Evolutionary conservation across 2,329 filamentous ascomycete genomes (phyloP).

Genomic region (Botrytis sinoallii): DNA sequence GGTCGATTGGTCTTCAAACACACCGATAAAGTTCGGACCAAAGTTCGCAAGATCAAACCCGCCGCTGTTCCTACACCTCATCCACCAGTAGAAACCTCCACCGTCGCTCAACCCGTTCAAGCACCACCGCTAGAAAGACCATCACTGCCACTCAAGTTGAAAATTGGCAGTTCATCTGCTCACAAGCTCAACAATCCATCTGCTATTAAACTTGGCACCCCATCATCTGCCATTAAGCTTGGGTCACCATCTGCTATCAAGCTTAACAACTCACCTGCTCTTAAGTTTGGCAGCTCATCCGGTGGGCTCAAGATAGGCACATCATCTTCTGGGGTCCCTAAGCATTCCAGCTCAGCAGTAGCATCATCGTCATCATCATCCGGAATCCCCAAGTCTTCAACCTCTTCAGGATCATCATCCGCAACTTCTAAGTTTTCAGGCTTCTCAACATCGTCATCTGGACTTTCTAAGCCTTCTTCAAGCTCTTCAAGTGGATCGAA

Average conservation of each 20-base stretch:
- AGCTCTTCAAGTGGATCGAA: not conserved
- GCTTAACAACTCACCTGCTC: not conserved
- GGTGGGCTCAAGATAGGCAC: not conserved
- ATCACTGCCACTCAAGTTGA: conserved; percentile 15
- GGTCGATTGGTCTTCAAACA: conserved; percentile 35
- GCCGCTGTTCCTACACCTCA: conserved; percentile 2
- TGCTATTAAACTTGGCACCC: not conserved
- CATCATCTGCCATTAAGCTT: not conserved
- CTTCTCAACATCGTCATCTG: not conserved
- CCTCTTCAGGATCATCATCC: not conserved
- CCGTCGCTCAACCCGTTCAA: not conserved
- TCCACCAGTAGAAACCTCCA: conserved; percentile 5
- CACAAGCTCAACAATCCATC: not conserved
- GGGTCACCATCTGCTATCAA: not conserved
- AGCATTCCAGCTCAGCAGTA: not conserved
- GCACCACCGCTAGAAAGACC: conserved; percentile 2
- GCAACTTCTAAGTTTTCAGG: not conserved
- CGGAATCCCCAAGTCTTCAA: not conserved
- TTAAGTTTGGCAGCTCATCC: not conserved
- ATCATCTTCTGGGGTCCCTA: not conserved
- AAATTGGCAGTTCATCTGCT: conserved; percentile 5
- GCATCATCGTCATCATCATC: not conserved
- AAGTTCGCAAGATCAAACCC: conserved; percentile 2
- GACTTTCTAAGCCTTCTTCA: not conserved
- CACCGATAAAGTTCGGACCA: conserved; percentile 33